Conservation (phyloP, 2,329 filamentous ascomycete genomes). For the Sphaerulina vaccinii region DNA sequence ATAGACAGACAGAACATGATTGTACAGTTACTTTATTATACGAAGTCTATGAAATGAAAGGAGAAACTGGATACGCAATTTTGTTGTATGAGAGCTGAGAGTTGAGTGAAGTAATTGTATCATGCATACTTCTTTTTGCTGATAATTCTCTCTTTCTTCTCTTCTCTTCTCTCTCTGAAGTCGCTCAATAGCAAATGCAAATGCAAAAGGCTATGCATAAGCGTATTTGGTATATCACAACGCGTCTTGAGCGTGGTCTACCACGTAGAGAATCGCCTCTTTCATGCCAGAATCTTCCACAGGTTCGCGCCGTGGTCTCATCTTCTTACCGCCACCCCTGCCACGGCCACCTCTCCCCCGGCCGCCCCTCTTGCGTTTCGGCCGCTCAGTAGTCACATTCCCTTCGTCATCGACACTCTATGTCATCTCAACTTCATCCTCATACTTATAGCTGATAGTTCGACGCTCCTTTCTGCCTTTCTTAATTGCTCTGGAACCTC, state of each 20-base stretch:
- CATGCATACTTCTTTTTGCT: not conserved
- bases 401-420: not conserved
- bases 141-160: not conserved
- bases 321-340: not conserved
- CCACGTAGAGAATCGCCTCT: too few relatives aligned
- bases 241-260: too few relatives aligned
- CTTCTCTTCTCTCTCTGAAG: not conserved
- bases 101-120: too few relatives aligned
- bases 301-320: not conserved
- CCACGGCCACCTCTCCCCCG: not conserved
- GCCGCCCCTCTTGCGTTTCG: not conserved
- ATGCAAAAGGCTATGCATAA: too few relatives aligned
- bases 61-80: not conserved
- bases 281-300: too few relatives aligned
- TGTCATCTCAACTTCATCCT: slow-evolving; percentile 44
- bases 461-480: slow-evolving; percentile 50
- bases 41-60: too few relatives aligned
- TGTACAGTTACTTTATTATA: not conserved
- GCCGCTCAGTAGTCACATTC: not conserved
- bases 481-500: slow-evolving; percentile 45
- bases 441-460: slow-evolving; percentile 42
- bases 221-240: too few relatives aligned
- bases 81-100: not conserved
- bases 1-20: not conserved
- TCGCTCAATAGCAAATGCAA: too few relatives aligned